Evolutionary conservation across 768 basidiomycete species (phyloP).

Genomic region (Zangia roseola): DNA sequence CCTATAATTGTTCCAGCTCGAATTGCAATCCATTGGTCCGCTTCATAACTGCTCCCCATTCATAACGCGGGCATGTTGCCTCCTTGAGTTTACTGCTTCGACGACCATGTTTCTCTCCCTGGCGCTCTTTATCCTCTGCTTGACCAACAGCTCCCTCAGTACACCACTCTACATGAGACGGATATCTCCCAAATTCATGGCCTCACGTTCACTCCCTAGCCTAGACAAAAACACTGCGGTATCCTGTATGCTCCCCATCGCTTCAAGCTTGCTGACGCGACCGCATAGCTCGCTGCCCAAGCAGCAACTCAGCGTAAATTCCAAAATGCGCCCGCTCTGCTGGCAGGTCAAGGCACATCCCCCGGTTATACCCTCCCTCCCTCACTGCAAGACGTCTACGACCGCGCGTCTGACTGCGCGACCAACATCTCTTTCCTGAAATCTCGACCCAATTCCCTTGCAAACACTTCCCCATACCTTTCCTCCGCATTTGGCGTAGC

Average conservation of each 20-base stretch:
- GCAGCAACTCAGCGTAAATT: slow-evolving; percentile 16
- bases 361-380: slow-evolving; percentile 10
- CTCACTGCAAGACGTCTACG: slow-evolving; percentile 11
- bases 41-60: slow-evolving; percentile 6
- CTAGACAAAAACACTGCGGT: slow-evolving; percentile 10
- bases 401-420: slow-evolving; percentile 20
- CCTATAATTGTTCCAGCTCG: background rate
- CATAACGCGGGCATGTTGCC: background rate
- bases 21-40: slow-evolving; percentile 9
- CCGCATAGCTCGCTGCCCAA: slow-evolving; percentile 14
- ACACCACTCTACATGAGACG: slow-evolving; percentile 9
- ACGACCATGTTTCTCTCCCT: slow-evolving; percentile 14
- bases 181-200: background rate
- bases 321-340: slow-evolving; percentile 13
- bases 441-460: background rate
- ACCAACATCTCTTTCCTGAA: slow-evolving; percentile 7
- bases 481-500: background rate
- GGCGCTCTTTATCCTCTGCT: slow-evolving; percentile 7
- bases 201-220: background rate
- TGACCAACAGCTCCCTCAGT: slow-evolving; percentile 4
- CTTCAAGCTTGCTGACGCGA: background rate
- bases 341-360: slow-evolving; percentile 7
- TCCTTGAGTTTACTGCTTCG: background rate
- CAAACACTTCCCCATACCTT: background rate
- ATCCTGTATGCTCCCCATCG: background rate